Conservation (phyloP, 805 yeast species). For the Ogataea trehaloabstinens region DNA sequence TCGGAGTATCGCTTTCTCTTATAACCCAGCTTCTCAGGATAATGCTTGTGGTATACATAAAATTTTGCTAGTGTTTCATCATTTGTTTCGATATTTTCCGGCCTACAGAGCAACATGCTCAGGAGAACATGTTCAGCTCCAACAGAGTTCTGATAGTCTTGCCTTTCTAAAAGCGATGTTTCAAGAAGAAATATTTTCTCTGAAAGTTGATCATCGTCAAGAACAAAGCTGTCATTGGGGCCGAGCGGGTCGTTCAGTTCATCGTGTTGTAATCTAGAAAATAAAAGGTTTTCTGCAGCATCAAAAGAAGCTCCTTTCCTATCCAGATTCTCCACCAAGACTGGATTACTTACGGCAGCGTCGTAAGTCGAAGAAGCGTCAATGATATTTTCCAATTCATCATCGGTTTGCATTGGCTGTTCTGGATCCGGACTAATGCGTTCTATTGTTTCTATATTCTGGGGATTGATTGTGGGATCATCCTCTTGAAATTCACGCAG, state of each 20-base stretch:
- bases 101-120: conserved; percentile 20
- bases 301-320: neutral
- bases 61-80: conserved; percentile 12
- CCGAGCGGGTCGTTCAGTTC: conserved; percentile 5
- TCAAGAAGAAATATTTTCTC: conserved; percentile 23
- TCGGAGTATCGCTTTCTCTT: conserved; percentile 5
- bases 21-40: conserved; percentile 15
- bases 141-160: conserved; percentile 24
- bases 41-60: conserved; percentile 16
- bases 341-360: conserved; percentile 13
- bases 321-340: conserved; percentile 8
- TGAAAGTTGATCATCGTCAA: conserved; percentile 5
- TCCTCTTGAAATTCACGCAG: conserved; percentile 9
- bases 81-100: conserved; percentile 16
- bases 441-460: neutral
- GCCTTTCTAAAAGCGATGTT: conserved; percentile 21
- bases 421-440: neutral
- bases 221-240: conserved; percentile 3
- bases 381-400: conserved; percentile 11
- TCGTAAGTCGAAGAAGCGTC: conserved; percentile 11
- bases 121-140: conserved; percentile 26
- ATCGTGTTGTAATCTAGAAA: conserved; percentile 2
- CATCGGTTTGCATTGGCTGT: neutral
- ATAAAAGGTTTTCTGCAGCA: neutral
- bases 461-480: neutral